A percentile compares a stretch with the other conserved stretches of the same genome.
These are phyloP conservation scores for Peronospora destructor DNA, from an alignment of 352 stramenopile genomes.

Conservation along the genomic window DNA sequence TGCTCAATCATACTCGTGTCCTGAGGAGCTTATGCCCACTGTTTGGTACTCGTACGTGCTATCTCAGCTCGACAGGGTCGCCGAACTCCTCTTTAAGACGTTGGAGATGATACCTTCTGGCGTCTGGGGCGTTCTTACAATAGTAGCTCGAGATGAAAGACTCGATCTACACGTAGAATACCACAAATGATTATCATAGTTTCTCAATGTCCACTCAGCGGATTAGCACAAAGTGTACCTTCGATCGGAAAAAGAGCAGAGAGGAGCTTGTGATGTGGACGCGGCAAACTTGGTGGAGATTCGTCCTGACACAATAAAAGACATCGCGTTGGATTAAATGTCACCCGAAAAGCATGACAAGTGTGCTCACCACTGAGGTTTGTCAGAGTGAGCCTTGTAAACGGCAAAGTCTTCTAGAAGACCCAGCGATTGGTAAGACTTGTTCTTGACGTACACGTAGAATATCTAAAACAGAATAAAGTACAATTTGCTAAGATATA, in stretches of 20 bases:
- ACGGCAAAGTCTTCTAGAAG: slow-evolving; percentile 66
- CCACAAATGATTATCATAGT: not conserved
- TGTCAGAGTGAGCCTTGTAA: slow-evolving; percentile 36
- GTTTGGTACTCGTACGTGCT: slow-evolving; percentile 1
- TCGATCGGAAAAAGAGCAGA: slow-evolving; percentile 67
- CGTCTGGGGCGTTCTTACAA: slow-evolving; percentile 50
- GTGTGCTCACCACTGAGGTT: slow-evolving; percentile 36
- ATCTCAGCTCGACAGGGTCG: slow-evolving; percentile 8
- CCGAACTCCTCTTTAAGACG: slow-evolving; percentile 61
- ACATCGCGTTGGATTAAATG: slow-evolving; percentile 1
- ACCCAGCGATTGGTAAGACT: slow-evolving; percentile 62
- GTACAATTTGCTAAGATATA: slow-evolving; percentile 2
- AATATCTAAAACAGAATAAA: slow-evolving; percentile 38
- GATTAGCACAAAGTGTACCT: slow-evolving; percentile 23
- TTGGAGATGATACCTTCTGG: slow-evolving; percentile 50
- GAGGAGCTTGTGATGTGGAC: slow-evolving; percentile 69
- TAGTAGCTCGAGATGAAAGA: slow-evolving; percentile 66
- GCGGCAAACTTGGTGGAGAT: slow-evolving; percentile 57
- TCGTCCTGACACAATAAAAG: slow-evolving; percentile 34
- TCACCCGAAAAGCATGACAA: not conserved
- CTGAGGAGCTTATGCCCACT: not conserved
- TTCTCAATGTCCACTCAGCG: not conserved
- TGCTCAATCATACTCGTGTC: not conserved
- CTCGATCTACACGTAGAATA: slow-evolving; percentile 42
- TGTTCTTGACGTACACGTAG: slow-evolving; percentile 74